A percentile compares a stretch with the other conserved stretches of the same genome.
phyloP scores from a whole-genome alignment of 2,329 filamentous ascomycete genomes.

The Cytospora piceicola region DNA sequence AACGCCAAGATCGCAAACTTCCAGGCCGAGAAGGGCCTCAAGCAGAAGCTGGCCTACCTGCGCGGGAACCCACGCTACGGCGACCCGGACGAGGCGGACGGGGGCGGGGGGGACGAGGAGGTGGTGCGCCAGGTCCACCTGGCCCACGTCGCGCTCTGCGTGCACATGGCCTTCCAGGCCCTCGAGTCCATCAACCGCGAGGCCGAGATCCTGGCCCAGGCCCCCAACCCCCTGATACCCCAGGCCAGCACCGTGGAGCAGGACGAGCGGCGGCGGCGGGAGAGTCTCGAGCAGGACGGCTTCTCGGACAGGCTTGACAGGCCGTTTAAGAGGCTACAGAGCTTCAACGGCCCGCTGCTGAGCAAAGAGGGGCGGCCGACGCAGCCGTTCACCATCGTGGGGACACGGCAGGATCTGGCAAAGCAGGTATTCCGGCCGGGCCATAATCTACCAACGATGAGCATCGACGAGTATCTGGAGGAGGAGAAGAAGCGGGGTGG shows the following conservation, averaged over 20 bases:
- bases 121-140: constrained; percentile 79
- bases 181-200: constrained; percentile 89
- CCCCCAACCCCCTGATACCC: constrained; percentile 57
- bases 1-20: constrained; percentile 87
- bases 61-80: constrained; percentile 58
- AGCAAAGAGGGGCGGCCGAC: constrained; percentile 81
- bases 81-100: constrained; percentile 55
- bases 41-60: constrained; percentile 72
- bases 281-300: constrained; percentile 37
- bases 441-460: constrained; percentile 96
- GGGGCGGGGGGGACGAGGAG: constrained; percentile 78
- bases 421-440: constrained; percentile 85
- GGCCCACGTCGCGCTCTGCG: constrained; percentile 71
- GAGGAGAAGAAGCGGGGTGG: constrained; percentile 84
- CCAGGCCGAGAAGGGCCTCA: constrained; percentile 82
- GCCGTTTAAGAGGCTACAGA: constrained; percentile 56
- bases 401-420: constrained; percentile 73
- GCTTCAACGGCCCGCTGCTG: constrained; percentile 64
- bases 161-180: constrained; percentile 81
- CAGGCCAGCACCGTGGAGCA: constrained; percentile 52
- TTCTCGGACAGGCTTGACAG: constrained; percentile 78
- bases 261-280: constrained; percentile 46
- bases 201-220: constrained; percentile 76
- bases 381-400: constrained; percentile 86
- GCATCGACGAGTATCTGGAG: constrained; percentile 94